Evolutionary conservation across 495 filamentous ascomycete species (phyloP), one percentile per base, ranked within the genome.

Genomic region (Lentithecium fluviatile): DNA sequence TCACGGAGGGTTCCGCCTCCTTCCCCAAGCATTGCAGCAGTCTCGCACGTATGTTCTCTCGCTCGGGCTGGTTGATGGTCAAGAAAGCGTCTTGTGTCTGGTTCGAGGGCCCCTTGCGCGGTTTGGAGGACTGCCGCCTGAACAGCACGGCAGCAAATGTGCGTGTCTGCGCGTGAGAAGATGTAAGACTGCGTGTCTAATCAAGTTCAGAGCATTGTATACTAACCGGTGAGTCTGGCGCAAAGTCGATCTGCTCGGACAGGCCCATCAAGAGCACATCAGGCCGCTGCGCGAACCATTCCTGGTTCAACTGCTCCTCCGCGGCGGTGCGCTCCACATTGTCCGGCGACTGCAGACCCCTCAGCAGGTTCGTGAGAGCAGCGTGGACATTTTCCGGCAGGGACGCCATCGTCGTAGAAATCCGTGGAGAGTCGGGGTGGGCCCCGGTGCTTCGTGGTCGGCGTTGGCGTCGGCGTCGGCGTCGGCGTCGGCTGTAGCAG

Each of bases 141-240:
- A 99, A 97, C 56, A 99, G 85, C 25, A 99, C 92, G 40, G 94
- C 89, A 20, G 93, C 84, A 71, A 95, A 97, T 40, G 91, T 86
- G 62, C 94, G 88, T 26, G 83, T 84, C 91, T 96, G 65, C 43
- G n/a, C 21, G 23, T 21, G 38, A 10, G 26, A 23, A 40, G 7
- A 60, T 32, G n/a, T 45, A 11, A 45, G 52, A 17, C 15, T 17
- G 0, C 25, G 23, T 17, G 37, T 29, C 15, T 15, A 11, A 13
- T 10, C 10, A 17, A 20, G 12, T 21, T 23, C 0, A 21, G 32
- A 26, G 34, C 29, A n/a, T 21, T 20, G 13, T 10, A n/a, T 17
- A 32, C 64, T 62, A 45, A 68, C 60, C 52, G 56, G 47, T 53
- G 85, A 69, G 66, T 91, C 86, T 61, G 82, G 79, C 20, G 88